Evolutionary conservation across 2,329 filamentous ascomycete genomes (phyloP).

Genomic region (Aspergillus unguis): DNA sequence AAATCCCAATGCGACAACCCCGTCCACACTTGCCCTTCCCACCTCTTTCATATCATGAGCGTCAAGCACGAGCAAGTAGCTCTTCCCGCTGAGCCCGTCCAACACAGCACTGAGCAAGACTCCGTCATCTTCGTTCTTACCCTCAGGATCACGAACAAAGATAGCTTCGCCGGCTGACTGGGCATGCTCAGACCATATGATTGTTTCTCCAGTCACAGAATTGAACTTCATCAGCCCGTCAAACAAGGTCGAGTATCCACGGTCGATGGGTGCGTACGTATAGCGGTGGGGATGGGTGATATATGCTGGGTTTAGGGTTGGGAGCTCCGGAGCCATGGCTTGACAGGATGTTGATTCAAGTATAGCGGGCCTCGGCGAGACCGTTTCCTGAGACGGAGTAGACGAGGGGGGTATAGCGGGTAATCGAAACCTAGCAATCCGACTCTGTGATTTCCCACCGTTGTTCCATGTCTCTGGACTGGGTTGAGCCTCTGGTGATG

Average conservation of each 20-base stretch:
- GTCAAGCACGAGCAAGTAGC: constrained; percentile 53
- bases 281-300: constrained; percentile 48
- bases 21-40: constrained; percentile 49
- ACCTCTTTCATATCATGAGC: constrained; percentile 50
- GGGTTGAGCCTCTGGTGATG: constrained; percentile 47
- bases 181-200: constrained; percentile 46
- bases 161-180: constrained; percentile 56
- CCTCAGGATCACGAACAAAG: constrained; percentile 43
- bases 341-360: constrained; percentile 29
- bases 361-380: constrained; percentile 8
- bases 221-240: constrained; percentile 55
- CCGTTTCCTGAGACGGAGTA: background rate
- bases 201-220: constrained; percentile 38
- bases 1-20: constrained; percentile 52
- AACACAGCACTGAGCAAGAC: constrained; percentile 53
- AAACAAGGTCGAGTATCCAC: constrained; percentile 48
- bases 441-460: constrained; percentile 22
- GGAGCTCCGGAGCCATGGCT: constrained; percentile 43
- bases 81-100: constrained; percentile 49
- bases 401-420: constrained; percentile 28
- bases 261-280: constrained; percentile 48
- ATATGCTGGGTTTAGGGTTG: constrained; percentile 48
- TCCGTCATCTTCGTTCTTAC: constrained; percentile 50
- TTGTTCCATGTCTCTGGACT: background rate
- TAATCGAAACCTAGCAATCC: constrained; percentile 39